Percentiles rank a stretch among this genome's conserved stretches.
Conservation (phyloP, 139 green algal species). For the Ettlia oleoabundans region DNA sequence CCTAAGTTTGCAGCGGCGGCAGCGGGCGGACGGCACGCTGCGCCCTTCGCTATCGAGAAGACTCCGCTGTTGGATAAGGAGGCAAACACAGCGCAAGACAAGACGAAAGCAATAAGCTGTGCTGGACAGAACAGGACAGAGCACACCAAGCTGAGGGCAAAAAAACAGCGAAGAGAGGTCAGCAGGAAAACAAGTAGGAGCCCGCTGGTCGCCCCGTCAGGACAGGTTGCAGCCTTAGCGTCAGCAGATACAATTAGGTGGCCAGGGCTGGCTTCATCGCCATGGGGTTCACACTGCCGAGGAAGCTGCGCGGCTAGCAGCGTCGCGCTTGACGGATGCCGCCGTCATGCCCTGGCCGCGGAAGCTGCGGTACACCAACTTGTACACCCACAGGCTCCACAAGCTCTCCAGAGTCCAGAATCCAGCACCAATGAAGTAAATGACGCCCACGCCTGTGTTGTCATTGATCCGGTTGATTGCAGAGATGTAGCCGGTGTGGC, state of each 20-base stretch:
- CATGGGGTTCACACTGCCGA: constrained; percentile 8
- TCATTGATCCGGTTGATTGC: constrained; percentile 38
- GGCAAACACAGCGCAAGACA: not conserved
- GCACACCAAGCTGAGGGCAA: not conserved
- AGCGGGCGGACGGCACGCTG: not conserved
- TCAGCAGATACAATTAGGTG: too few species aligned
- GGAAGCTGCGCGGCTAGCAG: constrained; percentile 16
- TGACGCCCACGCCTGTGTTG: constrained; percentile 52
- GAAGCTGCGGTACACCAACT: constrained; percentile 58
- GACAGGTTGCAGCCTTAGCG: too few species aligned
- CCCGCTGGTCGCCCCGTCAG: too few species aligned
- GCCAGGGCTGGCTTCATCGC: too few species aligned
- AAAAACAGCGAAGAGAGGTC: too few species aligned
- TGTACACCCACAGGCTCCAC: constrained; percentile 51
- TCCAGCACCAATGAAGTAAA: constrained; percentile 61
- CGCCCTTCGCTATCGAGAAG: too few species aligned
- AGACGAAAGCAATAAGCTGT: too few species aligned
- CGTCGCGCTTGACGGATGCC: constrained; percentile 43
- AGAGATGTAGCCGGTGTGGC: constrained; percentile 55
- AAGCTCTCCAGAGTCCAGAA: constrained; percentile 60
- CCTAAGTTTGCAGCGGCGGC: too few species aligned
- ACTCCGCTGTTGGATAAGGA: not conserved
- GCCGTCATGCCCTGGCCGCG: constrained; percentile 43
- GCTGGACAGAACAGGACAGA: not conserved
- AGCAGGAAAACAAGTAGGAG: too few species aligned